Conservation (phyloP, 2,329 filamentous ascomycete species). For the Hymenoscyphus salicellus region DNA sequence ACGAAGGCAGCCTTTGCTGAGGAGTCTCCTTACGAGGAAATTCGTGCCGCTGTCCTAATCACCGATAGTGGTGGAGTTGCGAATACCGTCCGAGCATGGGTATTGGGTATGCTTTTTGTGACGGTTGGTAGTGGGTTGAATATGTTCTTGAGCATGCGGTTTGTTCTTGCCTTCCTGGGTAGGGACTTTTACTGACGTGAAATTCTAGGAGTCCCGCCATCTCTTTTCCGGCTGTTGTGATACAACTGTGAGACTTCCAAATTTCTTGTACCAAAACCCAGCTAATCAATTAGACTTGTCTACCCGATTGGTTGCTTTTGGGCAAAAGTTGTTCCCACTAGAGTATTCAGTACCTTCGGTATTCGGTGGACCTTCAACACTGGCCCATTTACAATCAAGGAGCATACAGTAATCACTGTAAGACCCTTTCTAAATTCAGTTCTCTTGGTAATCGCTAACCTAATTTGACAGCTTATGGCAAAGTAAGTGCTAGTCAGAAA, state of each 20-base stretch:
- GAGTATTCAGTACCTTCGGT: conserved; percentile 46
- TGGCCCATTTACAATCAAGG: conserved; percentile 67
- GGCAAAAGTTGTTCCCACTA: conserved; percentile 41
- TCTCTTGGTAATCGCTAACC: conserved; percentile 35
- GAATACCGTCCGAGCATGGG: conserved; percentile 64
- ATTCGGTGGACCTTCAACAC: conserved; percentile 57
- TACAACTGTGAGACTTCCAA: conserved; percentile 50
- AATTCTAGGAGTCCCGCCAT: not conserved
- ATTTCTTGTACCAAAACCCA: no score
- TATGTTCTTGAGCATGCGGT: conserved; percentile 26
- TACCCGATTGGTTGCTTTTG: conserved; percentile 24
- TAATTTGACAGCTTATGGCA: conserved; percentile 20
- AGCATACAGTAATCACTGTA: conserved; percentile 65
- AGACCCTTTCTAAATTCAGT: not conserved
- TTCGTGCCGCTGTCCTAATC: conserved; percentile 56
- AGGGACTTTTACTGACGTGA: not conserved
- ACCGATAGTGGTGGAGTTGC: conserved; percentile 62
- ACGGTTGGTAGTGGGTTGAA: conserved; percentile 24
- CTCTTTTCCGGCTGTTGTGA: conserved; percentile 36
- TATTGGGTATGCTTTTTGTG: conserved; percentile 49
- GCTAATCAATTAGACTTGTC: conserved; percentile 9
- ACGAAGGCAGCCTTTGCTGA: conserved; percentile 44
- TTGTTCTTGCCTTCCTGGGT: not conserved
- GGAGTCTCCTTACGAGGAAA: conserved; percentile 63
- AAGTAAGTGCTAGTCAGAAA: conserved; percentile 13